These are phyloP conservation scores for Penicillium sp. DNA, from an alignment of 2,329 filamentous ascomycete genomes.

Conservation along the genomic window DNA sequence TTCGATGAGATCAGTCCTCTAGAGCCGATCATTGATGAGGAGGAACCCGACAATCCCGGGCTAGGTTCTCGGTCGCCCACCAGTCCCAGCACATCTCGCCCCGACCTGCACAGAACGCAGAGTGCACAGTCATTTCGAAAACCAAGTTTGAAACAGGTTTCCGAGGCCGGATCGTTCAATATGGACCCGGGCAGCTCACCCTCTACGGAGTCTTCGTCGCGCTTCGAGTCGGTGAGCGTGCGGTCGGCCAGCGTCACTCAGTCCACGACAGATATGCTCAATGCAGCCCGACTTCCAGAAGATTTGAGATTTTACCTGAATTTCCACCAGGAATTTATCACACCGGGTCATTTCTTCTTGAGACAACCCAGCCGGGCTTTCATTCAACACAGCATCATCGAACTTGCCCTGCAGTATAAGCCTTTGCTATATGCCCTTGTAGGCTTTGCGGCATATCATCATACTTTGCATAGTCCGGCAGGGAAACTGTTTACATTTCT, in stretches of 20 bases:
- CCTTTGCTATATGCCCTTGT: constrained; percentile 83
- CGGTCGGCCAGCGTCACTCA: constrained; percentile 34
- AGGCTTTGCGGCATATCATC: constrained; percentile 85
- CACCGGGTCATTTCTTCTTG: constrained; percentile 78
- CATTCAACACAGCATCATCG: constrained; percentile 69
- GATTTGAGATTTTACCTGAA: constrained; percentile 77
- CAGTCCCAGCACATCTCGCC: constrained; percentile 20
- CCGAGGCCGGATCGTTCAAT: constrained; percentile 40
- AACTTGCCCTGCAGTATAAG: constrained; percentile 73
- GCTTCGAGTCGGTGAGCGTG: constrained; percentile 37
- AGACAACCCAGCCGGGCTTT: constrained; percentile 72
- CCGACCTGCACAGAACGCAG: constrained; percentile 27
- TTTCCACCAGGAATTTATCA: constrained; percentile 77
- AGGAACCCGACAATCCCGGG: constrained; percentile 32
- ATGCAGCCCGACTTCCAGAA: constrained; percentile 44
- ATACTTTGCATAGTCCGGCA: constrained; percentile 68
- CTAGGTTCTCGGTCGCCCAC: constrained; percentile 25
- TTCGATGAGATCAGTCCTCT: constrained; percentile 40
- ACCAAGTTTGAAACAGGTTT: constrained; percentile 26
- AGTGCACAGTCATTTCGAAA: constrained; percentile 33
- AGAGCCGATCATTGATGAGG: constrained; percentile 47
- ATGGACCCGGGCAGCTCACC: constrained; percentile 54
- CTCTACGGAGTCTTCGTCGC: constrained; percentile 49
- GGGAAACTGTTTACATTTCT: constrained; percentile 81
- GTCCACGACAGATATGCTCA: constrained; percentile 28